Percentiles rank a stretch among this genome's conserved stretches.
These are phyloP conservation scores for Litsea cubeba DNA, from an alignment of 164 flowering plant genomes.

Conservation along the genomic window DNA sequence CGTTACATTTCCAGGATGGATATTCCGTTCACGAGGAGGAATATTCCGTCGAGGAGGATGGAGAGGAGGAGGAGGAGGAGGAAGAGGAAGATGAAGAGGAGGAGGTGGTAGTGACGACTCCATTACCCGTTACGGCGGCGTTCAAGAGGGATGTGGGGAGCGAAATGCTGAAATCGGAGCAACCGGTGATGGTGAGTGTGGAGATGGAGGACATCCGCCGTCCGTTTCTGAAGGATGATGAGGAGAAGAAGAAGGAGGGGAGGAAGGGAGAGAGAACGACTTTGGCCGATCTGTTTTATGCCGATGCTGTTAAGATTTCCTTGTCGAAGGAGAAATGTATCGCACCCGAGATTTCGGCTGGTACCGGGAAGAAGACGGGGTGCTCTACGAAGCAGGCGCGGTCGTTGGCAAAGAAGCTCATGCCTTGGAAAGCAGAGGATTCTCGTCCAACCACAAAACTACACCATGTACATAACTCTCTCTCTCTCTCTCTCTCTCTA, in stretches of 20 bases:
- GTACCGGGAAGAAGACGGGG: constrained; percentile 14
- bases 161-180: neutral
- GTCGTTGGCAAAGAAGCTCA: constrained; percentile 42
- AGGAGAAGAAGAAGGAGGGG: constrained; percentile 15
- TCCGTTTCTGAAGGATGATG: constrained; percentile 10
- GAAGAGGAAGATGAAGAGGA: neutral
- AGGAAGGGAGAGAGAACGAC: constrained; percentile 34
- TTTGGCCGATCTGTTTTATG: constrained; percentile 57
- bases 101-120: constrained; percentile 25
- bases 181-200: neutral
- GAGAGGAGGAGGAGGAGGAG: neutral
- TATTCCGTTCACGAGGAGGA: constrained; percentile 6
- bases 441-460: constrained; percentile 41
- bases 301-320: constrained; percentile 17
- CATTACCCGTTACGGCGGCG: constrained; percentile 24
- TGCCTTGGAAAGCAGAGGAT: constrained; percentile 33
- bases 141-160: constrained; percentile 8
- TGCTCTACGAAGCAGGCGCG: constrained; percentile 19
- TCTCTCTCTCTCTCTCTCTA: neutral
- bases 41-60: constrained; percentile 4
- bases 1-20: constrained; percentile 12
- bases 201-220: constrained; percentile 15
- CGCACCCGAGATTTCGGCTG: neutral
- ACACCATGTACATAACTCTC: constrained; percentile 31
- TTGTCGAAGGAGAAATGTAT: neutral